Evolutionary conservation across 441 rosid species (phyloP).

Genomic region (Lepidium campestre): DNA sequence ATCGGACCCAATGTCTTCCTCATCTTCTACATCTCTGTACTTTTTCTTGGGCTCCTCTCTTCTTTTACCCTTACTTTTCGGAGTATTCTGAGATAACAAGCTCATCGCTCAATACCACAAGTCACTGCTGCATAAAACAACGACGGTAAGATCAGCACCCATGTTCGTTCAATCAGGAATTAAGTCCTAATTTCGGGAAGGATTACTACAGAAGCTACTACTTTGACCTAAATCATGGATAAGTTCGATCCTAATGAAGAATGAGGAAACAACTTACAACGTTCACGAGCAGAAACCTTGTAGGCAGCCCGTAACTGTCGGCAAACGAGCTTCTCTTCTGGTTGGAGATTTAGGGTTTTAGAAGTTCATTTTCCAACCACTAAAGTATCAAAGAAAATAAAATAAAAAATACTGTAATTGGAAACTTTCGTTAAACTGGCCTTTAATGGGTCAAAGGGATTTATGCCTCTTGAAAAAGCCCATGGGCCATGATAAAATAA

Average conservation of each 20-base stretch:
- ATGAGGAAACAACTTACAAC: slow-evolving; percentile 9
- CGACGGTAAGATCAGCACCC: slow-evolving; percentile 1
- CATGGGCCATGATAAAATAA: slow-evolving; percentile 24
- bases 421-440: not conserved
- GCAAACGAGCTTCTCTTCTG: slow-evolving; percentile 9
- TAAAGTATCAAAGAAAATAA: not conserved
- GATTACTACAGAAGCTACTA: not conserved
- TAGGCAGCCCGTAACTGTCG: slow-evolving; percentile 20
- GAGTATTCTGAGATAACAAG: slow-evolving; percentile 57
- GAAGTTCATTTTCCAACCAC: slow-evolving; percentile 2
- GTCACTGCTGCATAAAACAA: not conserved
- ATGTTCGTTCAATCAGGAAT: not conserved
- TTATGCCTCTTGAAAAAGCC: slow-evolving; percentile 21
- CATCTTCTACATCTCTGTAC: slow-evolving; percentile 25
- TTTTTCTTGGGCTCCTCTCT: slow-evolving; percentile 24
- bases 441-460: slow-evolving; percentile 18
- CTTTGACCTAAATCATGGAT: not conserved
- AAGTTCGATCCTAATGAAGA: not conserved
- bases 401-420: not conserved
- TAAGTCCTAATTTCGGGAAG: not conserved
- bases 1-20: slow-evolving; percentile 22
- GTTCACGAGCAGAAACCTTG: slow-evolving; percentile 1
- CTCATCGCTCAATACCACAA: slow-evolving; percentile 34
- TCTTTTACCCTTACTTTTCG: slow-evolving; percentile 30
- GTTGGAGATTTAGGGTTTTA: slow-evolving; percentile 21